phyloP scores from a whole-genome alignment of 2,329 filamentous ascomycete genomes.

The Hypoxylon sp. region DNA sequence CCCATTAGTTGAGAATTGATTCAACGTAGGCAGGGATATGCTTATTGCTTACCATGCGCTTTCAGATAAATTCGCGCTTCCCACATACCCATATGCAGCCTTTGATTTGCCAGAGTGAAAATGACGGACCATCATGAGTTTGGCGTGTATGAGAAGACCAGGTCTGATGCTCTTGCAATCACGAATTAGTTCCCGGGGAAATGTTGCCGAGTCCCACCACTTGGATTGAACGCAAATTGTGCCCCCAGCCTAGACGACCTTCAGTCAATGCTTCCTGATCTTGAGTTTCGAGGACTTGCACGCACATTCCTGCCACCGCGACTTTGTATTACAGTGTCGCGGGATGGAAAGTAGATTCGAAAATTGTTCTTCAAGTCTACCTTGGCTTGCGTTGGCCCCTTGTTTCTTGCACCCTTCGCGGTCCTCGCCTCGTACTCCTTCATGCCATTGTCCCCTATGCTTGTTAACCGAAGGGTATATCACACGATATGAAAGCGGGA shows the following conservation, averaged over 20 bases:
- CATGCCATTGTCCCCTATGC: conserved; percentile 58
- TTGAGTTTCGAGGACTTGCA: conserved; percentile 30
- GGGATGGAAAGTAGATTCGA: conserved; percentile 84
- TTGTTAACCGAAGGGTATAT: neutral
- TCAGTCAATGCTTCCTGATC: conserved; percentile 18
- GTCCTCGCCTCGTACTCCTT: conserved; percentile 60
- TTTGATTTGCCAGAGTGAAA: conserved; percentile 40
- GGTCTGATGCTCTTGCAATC: conserved; percentile 79
- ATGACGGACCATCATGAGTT: conserved; percentile 70
- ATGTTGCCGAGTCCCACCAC: conserved; percentile 77
- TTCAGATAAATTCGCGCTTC: conserved; percentile 92
- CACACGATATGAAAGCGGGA: conserved; percentile 13
- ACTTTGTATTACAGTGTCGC: conserved; percentile 74
- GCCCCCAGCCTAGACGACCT: conserved; percentile 70
- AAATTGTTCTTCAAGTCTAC: conserved; percentile 62
- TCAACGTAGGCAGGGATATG: conserved; percentile 35
- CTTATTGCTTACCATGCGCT: conserved; percentile 87
- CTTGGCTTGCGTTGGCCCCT: conserved; percentile 43
- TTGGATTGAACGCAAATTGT: conserved; percentile 83
- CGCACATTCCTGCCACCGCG: conserved; percentile 71
- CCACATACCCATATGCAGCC: conserved; percentile 83
- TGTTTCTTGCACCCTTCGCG: conserved; percentile 50
- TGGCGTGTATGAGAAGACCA: conserved; percentile 89
- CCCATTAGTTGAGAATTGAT: conserved; percentile 22
- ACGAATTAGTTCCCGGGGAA: conserved; percentile 78